Evolutionary conservation across 306 rosid species (phyloP).

Genomic region (Cotoneaster glaucophyllus): DNA sequence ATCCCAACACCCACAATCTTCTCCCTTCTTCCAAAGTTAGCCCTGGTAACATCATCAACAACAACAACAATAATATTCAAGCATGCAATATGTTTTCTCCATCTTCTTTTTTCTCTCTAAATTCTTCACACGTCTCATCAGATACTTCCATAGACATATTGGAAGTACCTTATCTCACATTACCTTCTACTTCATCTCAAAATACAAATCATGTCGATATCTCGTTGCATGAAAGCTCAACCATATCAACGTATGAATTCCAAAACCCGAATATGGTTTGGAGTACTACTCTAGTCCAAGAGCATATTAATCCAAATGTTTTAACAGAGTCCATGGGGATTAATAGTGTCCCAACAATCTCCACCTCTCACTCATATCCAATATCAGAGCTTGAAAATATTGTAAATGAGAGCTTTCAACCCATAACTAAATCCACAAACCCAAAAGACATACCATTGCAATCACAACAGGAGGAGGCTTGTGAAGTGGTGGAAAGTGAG

Average conservation of each 20-base stretch:
- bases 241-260: constrained; percentile 4
- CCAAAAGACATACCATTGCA: neutral
- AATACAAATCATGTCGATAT: neutral
- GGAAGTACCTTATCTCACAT: neutral
- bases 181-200: neutral
- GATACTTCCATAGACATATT: constrained; percentile 7
- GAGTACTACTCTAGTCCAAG: constrained; percentile 1
- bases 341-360: neutral
- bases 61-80: neutral
- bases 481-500: neutral
- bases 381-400: constrained; percentile 9
- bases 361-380: constrained; percentile 4
- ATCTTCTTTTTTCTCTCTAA: neutral
- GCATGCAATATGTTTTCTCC: neutral
- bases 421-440: neutral
- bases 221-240: neutral
- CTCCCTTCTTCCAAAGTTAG: constrained; percentile 21
- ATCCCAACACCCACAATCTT: constrained; percentile 82
- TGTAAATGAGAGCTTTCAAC: neutral
- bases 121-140: neutral
- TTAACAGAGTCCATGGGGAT: neutral
- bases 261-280: constrained; percentile 12
- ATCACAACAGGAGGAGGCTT: neutral
- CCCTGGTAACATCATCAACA: neutral
- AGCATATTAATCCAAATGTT: neutral